Evolutionary conservation across 2,329 filamentous ascomycete species (phyloP).

Genomic region (Colletotrichum sp.): DNA sequence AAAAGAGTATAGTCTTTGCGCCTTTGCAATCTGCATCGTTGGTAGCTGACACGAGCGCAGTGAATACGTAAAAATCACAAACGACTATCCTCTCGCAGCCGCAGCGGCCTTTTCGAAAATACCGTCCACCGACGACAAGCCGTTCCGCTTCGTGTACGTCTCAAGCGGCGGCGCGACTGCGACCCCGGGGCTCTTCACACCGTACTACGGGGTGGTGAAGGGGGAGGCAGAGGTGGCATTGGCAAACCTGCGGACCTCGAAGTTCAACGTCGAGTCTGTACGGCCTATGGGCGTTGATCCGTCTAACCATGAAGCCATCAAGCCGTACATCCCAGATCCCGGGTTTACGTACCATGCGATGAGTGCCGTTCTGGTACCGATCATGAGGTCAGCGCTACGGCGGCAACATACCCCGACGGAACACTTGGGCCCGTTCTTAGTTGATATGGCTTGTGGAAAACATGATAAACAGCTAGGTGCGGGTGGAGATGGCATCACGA

Average conservation of each 20-base stretch:
- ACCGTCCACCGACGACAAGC: slow-evolving; percentile 40
- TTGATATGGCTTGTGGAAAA: slow-evolving; percentile 49
- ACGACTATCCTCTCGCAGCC: slow-evolving; percentile 68
- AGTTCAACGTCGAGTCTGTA: slow-evolving; percentile 60
- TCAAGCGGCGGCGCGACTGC: slow-evolving; percentile 69
- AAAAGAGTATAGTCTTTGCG: slow-evolving; percentile 51
- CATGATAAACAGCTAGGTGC: slow-evolving; percentile 28
- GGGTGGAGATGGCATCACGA: slow-evolving; percentile 33
- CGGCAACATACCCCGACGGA: slow-evolving; percentile 45
- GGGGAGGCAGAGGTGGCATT: slow-evolving; percentile 68
- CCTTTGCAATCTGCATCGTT: neutral
- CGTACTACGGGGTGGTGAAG: slow-evolving; percentile 69
- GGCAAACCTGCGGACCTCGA: slow-evolving; percentile 51
- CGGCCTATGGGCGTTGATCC: slow-evolving; percentile 66
- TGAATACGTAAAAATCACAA: slow-evolving; percentile 72
- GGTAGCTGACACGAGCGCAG: slow-evolving; percentile 27
- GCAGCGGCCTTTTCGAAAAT: slow-evolving; percentile 63
- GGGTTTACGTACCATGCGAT: slow-evolving; percentile 21
- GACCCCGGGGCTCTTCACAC: slow-evolving; percentile 58
- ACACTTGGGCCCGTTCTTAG: slow-evolving; percentile 47
- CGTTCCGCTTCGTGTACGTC: slow-evolving; percentile 75
- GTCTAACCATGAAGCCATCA: slow-evolving; percentile 42
- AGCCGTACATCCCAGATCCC: slow-evolving; percentile 43
- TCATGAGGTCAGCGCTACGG: slow-evolving; percentile 23
- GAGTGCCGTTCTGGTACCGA: slow-evolving; percentile 26